phyloP scores from a whole-genome alignment of 805 yeast species.

The Metschnikowia borealis region DNA sequence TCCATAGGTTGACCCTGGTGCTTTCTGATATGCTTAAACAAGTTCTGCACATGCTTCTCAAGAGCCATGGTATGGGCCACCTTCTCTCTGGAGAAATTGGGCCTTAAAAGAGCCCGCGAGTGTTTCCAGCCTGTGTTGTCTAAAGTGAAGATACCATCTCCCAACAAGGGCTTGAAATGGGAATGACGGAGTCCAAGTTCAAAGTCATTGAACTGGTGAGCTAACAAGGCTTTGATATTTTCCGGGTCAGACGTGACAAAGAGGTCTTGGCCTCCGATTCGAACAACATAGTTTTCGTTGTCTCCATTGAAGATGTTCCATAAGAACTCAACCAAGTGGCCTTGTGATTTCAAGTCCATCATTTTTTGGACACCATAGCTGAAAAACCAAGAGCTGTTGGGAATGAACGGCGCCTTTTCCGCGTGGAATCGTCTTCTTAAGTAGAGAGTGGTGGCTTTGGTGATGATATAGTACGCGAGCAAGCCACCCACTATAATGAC shows the following conservation, averaged over 20 bases:
- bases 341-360: slow-evolving; percentile 4
- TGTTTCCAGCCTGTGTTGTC: slow-evolving; percentile 40
- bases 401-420: neutral
- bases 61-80: slow-evolving; percentile 32
- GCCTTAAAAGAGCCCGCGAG: slow-evolving; percentile 34
- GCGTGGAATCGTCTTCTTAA: neutral
- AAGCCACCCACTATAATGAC: neutral
- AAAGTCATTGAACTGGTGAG: slow-evolving; percentile 37
- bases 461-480: neutral
- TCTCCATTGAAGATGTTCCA: slow-evolving; percentile 8
- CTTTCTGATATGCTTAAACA: slow-evolving; percentile 22
- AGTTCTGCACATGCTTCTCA: slow-evolving; percentile 28
- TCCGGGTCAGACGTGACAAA: slow-evolving; percentile 31
- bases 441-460: neutral
- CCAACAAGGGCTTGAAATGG: slow-evolving; percentile 30
- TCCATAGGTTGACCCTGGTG: slow-evolving; percentile 11
- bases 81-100: slow-evolving; percentile 38
- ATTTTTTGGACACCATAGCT: slow-evolving; percentile 1
- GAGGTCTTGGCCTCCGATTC: slow-evolving; percentile 4
- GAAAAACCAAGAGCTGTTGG: slow-evolving; percentile 1
- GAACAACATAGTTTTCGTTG: slow-evolving; percentile 8
- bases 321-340: slow-evolving; percentile 7
- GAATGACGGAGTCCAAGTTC: slow-evolving; percentile 31
- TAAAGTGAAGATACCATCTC: slow-evolving; percentile 37
- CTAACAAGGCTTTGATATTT: slow-evolving; percentile 34